A percentile compares a stretch with the other conserved stretches of the same genome.
These are phyloP conservation scores for Monotropa hypopitys DNA, from an alignment of 179 eudicot genomes.

Conservation along the genomic window DNA sequence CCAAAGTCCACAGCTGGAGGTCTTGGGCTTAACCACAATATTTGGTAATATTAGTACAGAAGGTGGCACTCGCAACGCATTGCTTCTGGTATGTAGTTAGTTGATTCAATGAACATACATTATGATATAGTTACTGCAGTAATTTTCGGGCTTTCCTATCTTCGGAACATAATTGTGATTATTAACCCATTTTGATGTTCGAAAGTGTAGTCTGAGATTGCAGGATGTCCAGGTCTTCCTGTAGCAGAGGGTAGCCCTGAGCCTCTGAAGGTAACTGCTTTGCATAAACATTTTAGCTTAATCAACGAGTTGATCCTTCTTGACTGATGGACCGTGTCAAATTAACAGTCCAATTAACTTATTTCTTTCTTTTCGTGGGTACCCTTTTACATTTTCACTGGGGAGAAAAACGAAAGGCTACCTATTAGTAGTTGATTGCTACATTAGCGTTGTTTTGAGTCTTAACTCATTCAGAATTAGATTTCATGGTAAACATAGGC, in stretches of 20 bases:
- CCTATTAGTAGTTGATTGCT: neutral
- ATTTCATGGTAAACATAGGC: neutral
- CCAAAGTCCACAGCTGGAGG: conserved; percentile 62
- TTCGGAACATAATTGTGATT: conserved; percentile 15
- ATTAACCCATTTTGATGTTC: conserved; percentile 29
- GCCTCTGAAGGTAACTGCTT: conserved; percentile 60
- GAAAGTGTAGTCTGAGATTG: conserved; percentile 98
- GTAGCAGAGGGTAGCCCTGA: conserved; percentile 78
- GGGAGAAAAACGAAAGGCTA: neutral
- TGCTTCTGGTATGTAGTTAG: conserved; percentile 55
- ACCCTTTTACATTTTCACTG: neutral
- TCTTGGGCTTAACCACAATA: conserved; percentile 75
- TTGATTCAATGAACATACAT: neutral
- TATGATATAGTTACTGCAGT: neutral
- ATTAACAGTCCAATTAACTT: neutral
- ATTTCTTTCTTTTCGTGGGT: neutral
- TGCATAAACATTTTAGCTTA: neutral
- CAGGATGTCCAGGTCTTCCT: conserved; percentile 71
- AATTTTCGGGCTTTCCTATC: neutral
- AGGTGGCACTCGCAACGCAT: conserved; percentile 69
- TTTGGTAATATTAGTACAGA: conserved; percentile 73
- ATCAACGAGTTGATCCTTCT: neutral
- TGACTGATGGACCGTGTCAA: neutral
- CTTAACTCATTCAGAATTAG: too few species aligned
- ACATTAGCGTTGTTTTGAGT: neutral